A percentile compares a stretch with the other conserved stretches of the same genome.
phyloP scores from a whole-genome alignment of 1,284 basidiomycete species.

The Apiotrichum gracile region DNA sequence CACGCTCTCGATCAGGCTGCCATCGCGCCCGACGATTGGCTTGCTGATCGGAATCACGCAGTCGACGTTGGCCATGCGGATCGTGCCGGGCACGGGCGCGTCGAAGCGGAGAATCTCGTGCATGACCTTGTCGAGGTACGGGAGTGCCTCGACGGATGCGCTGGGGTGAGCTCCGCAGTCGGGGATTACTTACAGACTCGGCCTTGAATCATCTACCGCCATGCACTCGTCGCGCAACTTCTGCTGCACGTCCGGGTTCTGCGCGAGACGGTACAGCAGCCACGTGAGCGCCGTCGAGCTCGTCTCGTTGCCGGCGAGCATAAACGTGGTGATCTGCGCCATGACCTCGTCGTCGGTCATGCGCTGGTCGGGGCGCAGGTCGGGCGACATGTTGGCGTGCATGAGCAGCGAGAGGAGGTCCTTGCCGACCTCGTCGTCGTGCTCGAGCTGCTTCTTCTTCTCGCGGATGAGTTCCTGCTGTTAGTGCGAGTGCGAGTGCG shows the following conservation, averaged over 20 bases:
- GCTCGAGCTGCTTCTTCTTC: slow-evolving; percentile 28
- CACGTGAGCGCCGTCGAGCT: slow-evolving; percentile 66
- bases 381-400: slow-evolving; percentile 56
- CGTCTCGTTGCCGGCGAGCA: slow-evolving; percentile 65
- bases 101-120: slow-evolving; percentile 63
- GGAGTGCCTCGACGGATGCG: slow-evolving; percentile 47
- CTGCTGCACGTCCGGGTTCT: slow-evolving; percentile 54
- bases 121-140: slow-evolving; percentile 60
- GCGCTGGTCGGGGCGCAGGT: slow-evolving; percentile 53
- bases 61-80: slow-evolving; percentile 56
- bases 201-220: slow-evolving; percentile 41
- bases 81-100: slow-evolving; percentile 62
- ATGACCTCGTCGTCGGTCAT: slow-evolving; percentile 63
- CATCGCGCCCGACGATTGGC: slow-evolving; percentile 45
- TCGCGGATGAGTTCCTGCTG: slow-evolving; percentile 18
- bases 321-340: slow-evolving; percentile 70
- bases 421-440: slow-evolving; percentile 49
- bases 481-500: neutral
- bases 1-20: slow-evolving; percentile 40
- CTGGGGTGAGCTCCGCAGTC: neutral
- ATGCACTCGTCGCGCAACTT: slow-evolving; percentile 58
- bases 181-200: neutral
- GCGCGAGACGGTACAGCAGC: slow-evolving; percentile 64
- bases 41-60: slow-evolving; percentile 57
- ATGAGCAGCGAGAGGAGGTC: slow-evolving; percentile 53